phyloP scores from a whole-genome alignment of 1,284 basidiomycete genomes.

The Leccinum insigne region DNA sequence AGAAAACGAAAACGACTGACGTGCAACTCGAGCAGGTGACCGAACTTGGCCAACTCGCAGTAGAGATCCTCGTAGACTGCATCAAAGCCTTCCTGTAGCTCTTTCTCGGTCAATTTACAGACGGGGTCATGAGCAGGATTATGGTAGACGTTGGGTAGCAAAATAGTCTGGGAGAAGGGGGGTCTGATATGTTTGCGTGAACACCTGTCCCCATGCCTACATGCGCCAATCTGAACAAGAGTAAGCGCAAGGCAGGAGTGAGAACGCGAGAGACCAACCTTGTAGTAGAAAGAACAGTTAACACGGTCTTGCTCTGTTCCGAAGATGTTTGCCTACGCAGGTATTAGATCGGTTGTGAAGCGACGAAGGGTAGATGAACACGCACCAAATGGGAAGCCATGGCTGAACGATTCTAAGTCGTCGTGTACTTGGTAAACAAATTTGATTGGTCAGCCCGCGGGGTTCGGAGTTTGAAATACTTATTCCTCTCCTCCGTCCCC shows the following conservation, averaged over 20 bases:
- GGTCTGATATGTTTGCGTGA: conserved; percentile 98
- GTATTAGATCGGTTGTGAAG: neutral
- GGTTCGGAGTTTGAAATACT: conserved; percentile 21
- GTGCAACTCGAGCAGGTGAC: conserved; percentile 94
- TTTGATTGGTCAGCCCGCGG: conserved; percentile 16
- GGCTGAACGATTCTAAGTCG: neutral
- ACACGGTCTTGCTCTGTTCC: conserved; percentile 92
- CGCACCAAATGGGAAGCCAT: conserved; percentile 69
- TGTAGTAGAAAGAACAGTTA: conserved; percentile 96
- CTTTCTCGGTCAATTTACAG: conserved; percentile 82
- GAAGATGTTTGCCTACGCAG: conserved; percentile 75
- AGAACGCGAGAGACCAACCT: conserved; percentile 48
- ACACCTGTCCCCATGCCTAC: conserved; percentile 94
- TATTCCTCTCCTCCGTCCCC: neutral
- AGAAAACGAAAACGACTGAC: conserved; percentile 46
- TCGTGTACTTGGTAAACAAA: conserved; percentile 3
- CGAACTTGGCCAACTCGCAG: conserved; percentile 93
- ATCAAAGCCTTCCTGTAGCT: conserved; percentile 96
- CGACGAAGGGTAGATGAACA: conserved; percentile 1
- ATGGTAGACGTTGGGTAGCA: conserved; percentile 99
- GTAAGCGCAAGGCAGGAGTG: conserved; percentile 11
- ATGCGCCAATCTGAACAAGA: conserved; percentile 80
- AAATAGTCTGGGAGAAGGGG: conserved; percentile 95
- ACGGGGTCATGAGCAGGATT: conserved; percentile 95
- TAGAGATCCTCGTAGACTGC: conserved; percentile 96